These are phyloP conservation scores for Corrigiola litoralis DNA, from an alignment of 179 eudicot genomes.

Conservation along the genomic window DNA sequence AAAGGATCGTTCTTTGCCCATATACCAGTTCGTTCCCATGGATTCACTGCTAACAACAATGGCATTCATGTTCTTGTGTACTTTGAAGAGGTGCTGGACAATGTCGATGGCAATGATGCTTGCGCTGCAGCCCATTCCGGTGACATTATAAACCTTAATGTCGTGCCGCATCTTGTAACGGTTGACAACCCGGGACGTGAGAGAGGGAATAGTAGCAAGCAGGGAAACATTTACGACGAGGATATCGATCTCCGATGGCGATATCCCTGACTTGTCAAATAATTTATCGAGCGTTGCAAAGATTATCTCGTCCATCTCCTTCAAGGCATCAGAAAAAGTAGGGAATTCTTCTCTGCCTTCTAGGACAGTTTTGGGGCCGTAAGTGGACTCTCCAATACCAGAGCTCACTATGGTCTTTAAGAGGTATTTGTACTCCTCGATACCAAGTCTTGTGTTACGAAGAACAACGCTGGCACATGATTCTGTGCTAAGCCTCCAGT, in stretches of 20 bases:
- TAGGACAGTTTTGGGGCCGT: conserved; percentile 46
- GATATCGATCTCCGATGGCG: conserved; percentile 46
- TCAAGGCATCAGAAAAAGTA: conserved; percentile 27
- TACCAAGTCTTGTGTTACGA: conserved; percentile 42
- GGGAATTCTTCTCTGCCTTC: conserved; percentile 35
- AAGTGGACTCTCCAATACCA: conserved; percentile 66
- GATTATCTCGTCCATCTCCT: conserved; percentile 54
- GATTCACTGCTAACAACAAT: conserved; percentile 60
- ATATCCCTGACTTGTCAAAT: conserved; percentile 34
- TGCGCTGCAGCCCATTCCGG: conserved; percentile 79
- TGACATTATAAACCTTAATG: conserved; percentile 43
- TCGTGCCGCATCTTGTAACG: conserved; percentile 59
- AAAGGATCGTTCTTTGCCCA: conserved; percentile 69
- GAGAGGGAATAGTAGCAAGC: conserved; percentile 43
- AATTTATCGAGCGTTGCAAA: conserved; percentile 40
- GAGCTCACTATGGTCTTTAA: conserved; percentile 49
- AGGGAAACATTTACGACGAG: conserved; percentile 58
- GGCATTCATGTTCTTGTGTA: conserved; percentile 38
- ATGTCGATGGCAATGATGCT: conserved; percentile 54
- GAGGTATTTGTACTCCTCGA: conserved; percentile 49
- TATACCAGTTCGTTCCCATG: conserved; percentile 67
- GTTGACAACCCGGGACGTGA: conserved; percentile 47
- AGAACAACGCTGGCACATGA: conserved; percentile 28
- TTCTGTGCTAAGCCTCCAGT: conserved; percentile 41
- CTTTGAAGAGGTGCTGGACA: conserved; percentile 41